A percentile compares a stretch with the other conserved stretches of the same genome.
These are phyloP conservation scores for Gentiana dahurica DNA, from an alignment of 257 asterid species.

Conservation along the genomic window DNA sequence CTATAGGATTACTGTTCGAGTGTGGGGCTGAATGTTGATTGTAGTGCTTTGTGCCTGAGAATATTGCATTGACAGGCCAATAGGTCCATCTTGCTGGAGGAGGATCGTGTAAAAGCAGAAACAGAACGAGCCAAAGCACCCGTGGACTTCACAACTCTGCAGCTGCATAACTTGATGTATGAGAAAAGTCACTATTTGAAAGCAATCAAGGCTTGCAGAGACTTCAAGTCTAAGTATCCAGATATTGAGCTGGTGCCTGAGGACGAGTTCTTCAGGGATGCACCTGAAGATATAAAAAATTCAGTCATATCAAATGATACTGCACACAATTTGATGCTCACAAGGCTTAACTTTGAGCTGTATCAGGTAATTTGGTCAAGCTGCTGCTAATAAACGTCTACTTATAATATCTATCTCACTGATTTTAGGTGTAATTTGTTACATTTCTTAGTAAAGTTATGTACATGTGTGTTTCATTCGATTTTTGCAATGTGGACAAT, in stretches of 20 bases:
- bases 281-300: slow-evolving; percentile 68
- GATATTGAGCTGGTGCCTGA: slow-evolving; percentile 86
- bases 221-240: slow-evolving; percentile 82
- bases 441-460: too few relatives aligned
- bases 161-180: slow-evolving; percentile 91
- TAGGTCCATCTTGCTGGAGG: slow-evolving; percentile 92
- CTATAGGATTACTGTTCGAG: too few relatives aligned
- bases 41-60: background rate
- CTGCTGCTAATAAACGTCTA: too few relatives aligned
- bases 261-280: slow-evolving; percentile 77
- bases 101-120: slow-evolving; percentile 77
- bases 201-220: slow-evolving; percentile 96
- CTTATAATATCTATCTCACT: too few relatives aligned
- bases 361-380: slow-evolving; percentile 45
- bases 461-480: too few relatives aligned
- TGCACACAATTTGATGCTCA: slow-evolving; percentile 79
- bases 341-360: slow-evolving; percentile 87
- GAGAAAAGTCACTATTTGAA: slow-evolving; percentile 93
- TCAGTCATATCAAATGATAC: slow-evolving; percentile 50
- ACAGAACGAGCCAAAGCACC: slow-evolving; percentile 92
- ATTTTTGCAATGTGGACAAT: too few relatives aligned
- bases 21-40: too few relatives aligned
- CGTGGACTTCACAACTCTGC: slow-evolving; percentile 78
- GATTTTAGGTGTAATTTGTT: too few relatives aligned
- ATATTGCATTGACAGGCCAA: slow-evolving; percentile 50